Conservation (phyloP, 345 rosid genomes). For the Gossypium australe region DNA sequence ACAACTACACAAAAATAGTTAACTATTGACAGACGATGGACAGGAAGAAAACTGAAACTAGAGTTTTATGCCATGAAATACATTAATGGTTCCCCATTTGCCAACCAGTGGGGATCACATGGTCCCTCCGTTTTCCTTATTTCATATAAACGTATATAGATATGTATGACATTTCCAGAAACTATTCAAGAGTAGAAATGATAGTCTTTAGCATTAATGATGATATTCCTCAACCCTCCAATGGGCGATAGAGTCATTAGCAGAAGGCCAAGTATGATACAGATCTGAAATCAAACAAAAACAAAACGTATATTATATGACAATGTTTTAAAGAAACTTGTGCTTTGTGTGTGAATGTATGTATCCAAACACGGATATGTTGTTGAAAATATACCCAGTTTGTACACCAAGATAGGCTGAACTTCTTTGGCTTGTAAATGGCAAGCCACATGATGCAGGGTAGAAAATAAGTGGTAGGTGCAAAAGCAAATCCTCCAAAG, state of each 20-base stretch:
- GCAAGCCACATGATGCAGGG: conserved; percentile 81
- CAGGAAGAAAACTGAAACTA: background rate
- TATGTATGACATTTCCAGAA: background rate
- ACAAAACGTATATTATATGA: background rate
- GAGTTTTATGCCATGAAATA: background rate
- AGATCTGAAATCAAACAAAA: conserved; percentile 40
- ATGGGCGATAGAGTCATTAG: conserved; percentile 70
- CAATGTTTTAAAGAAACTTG: background rate
- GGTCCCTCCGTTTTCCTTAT: background rate
- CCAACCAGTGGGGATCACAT: background rate
- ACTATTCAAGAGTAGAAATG: conserved; percentile 47
- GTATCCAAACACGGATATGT: too few relatives aligned
- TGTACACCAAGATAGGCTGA: conserved; percentile 57
- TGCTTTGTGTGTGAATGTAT: too few relatives aligned
- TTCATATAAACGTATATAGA: background rate
- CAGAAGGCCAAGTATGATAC: conserved; percentile 52
- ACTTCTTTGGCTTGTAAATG: conserved; percentile 62
- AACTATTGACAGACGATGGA: background rate
- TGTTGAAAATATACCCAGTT: conserved; percentile 51
- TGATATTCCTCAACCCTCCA: conserved; percentile 72
- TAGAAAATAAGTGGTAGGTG: conserved; percentile 79
- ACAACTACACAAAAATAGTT: background rate
- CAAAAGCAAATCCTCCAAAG: conserved; percentile 79
- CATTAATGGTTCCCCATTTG: background rate
- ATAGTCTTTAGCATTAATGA: conserved; percentile 48